Evolutionary conservation across 2,329 filamentous ascomycete species (phyloP), one percentile per base, ranked within the genome.

Genomic region (Acarospora socialis): DNA sequence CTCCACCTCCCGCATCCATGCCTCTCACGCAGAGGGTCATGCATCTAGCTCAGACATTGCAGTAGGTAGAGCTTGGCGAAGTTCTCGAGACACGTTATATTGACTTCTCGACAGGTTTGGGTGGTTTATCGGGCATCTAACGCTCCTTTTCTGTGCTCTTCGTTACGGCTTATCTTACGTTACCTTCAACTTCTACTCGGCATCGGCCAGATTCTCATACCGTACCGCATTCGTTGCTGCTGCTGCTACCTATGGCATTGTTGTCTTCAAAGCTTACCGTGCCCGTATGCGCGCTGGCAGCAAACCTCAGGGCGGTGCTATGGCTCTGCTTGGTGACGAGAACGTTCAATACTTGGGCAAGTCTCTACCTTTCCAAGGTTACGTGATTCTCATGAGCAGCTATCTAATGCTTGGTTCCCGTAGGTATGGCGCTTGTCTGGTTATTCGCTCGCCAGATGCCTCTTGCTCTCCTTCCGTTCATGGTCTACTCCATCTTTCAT

Each of bases 401-500:
- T 9, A 13, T 15, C n/a, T n/a, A n/a, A n/a, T n/a, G n/a, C n/a
- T n/a, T n/a, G n/a, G n/a, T n/a, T n/a, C n/a, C n/a, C n/a, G n/a
- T 50, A 92, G 86, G 73, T 48, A 86, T 95, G 81, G 84, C 86
- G 35, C 68, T 95, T 40, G 73, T 95, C 49, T 98, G 90, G 90
- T 81, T 98, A 48, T 78, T 87, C 59, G 76, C 78, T 39, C 80
- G 81, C 46, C 86, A 94, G 63, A 79, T 92, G 49, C 77, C 83
- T 31, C 69, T 94, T 47, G 90, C 90, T 34, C 72, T 98, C 49
- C 73, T 94, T 34, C 90, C 90, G 17, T 98, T 93, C 64, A 77
- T 76, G 47, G 82, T 98, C 59, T 98, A 95, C 72, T 95, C 87
- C 37, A 61, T 95, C 59, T 98, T 98, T 76, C 90, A 98, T 63